These are phyloP conservation scores for Cercospora sp. DNA, from an alignment of 2,329 filamentous ascomycete species.

Conservation along the genomic window DNA sequence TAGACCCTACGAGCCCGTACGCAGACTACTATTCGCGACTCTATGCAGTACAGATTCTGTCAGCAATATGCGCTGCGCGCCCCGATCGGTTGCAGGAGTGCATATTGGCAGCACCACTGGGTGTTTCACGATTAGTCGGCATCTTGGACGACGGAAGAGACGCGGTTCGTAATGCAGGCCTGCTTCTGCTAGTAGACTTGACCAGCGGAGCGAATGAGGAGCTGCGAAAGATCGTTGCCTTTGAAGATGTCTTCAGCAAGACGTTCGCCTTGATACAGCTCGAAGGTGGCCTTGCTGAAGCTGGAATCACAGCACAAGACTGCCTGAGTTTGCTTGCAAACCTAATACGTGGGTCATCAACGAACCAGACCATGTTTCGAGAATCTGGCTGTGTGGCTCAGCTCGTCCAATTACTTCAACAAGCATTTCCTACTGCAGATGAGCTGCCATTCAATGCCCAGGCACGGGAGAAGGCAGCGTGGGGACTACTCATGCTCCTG, in stretches of 20 bases:
- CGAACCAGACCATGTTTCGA: slow-evolving; percentile 91
- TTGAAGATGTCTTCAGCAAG: slow-evolving; percentile 88
- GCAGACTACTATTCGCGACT: slow-evolving; percentile 63
- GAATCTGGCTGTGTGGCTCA: slow-evolving; percentile 81
- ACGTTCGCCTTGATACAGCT: slow-evolving; percentile 77
- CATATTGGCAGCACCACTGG: slow-evolving; percentile 82
- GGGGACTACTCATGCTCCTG: slow-evolving; percentile 82
- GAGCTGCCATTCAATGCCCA: slow-evolving; percentile 42
- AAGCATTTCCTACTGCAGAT: slow-evolving; percentile 52
- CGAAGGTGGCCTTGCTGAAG: slow-evolving; percentile 79
- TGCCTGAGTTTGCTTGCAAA: slow-evolving; percentile 89
- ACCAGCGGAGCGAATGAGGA: slow-evolving; percentile 78
- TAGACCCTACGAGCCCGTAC: slow-evolving; percentile 86
- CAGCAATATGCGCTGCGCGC: slow-evolving; percentile 79
- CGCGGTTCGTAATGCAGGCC: slow-evolving; percentile 79
- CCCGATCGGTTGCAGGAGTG: slow-evolving; percentile 94
- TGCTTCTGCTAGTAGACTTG: slow-evolving; percentile 82
- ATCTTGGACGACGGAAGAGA: slow-evolving; percentile 83
- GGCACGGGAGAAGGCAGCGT: slow-evolving; percentile 83
- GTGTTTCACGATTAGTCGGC: slow-evolving; percentile 81
- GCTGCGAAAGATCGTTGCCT: slow-evolving; percentile 92
- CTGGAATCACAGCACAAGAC: slow-evolving; percentile 86
- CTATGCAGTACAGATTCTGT: slow-evolving; percentile 86
- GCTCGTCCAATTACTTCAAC: slow-evolving; percentile 63
- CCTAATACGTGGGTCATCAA: slow-evolving; percentile 78